phyloP scores from a whole-genome alignment of 305 asterid genomes.

The Ilex paraguariensis region DNA sequence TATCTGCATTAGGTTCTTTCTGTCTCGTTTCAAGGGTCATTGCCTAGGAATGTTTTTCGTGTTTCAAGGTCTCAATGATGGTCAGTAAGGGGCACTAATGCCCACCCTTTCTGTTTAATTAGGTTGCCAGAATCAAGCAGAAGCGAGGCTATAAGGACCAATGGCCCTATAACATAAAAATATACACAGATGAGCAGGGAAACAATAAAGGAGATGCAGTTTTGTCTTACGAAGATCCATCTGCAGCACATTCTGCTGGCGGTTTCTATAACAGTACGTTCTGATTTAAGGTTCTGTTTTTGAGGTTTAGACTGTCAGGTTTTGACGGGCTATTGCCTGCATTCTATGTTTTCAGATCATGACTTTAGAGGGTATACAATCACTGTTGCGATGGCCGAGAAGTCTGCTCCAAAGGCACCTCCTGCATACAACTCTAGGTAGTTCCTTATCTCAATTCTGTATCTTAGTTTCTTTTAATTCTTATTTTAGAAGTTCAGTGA shows the following conservation, averaged over 20 bases:
- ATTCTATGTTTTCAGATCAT: slow-evolving; percentile 43
- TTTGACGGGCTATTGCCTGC: no score
- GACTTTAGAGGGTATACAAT: slow-evolving; percentile 86
- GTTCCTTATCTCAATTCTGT: not conserved
- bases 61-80: no score
- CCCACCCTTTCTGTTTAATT: slow-evolving; percentile 8
- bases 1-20: no score
- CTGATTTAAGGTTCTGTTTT: slow-evolving; percentile 8
- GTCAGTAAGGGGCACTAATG: not conserved
- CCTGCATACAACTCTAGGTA: slow-evolving; percentile 83
- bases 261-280: slow-evolving; percentile 84
- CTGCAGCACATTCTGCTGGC: slow-evolving; percentile 99
- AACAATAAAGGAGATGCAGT: slow-evolving; percentile 97
- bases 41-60: no score
- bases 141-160: slow-evolving; percentile 98
- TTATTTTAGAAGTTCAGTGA: no score
- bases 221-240: slow-evolving; percentile 95
- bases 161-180: slow-evolving; percentile 99
- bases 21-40: no score
- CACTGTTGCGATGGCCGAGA: slow-evolving; percentile 92
- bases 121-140: slow-evolving; percentile 99
- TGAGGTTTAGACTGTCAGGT: not conserved
- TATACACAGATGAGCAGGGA: slow-evolving; percentile 93
- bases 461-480: not conserved
- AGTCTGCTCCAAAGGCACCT: slow-evolving; percentile 86